Evolutionary conservation across 192 early-diverging fungal species (phyloP), one percentile per base, ranked within the genome.

Genomic region (Chytriomyces sp.): DNA sequence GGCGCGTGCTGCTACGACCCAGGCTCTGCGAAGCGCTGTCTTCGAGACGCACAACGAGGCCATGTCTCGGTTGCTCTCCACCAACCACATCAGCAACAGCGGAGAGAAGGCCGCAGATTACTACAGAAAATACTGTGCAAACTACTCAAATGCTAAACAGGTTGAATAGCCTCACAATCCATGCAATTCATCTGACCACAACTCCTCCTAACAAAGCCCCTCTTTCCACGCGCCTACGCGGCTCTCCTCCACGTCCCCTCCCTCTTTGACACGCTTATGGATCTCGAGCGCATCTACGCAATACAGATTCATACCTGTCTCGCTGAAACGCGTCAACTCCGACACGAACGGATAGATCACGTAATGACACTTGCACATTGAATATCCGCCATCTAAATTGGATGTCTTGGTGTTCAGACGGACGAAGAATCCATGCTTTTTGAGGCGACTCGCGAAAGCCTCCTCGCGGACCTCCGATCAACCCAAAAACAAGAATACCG

Each of bases 231-330:
- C 44, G 44, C 22, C 14, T 49, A 14, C 14, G 44, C 44, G 22
- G 17, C 17, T 49, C 17, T 49, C 44, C 17, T 22, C 17, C 44
- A 49, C n/a, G n/a, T 55, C 26, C 30, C 55, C 10, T 2, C 73
- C 2, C 33, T 78, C 0, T 80, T 81, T 56, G 79, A 81, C 38
- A 71, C 73, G 4, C 38, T 80, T 36, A 67, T 80, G 52, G 54
- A 79, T 14, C 64, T 80, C 3, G 79, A 80, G 37, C 58, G 64
- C 4, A 53, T 37, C 34, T 80, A 80, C 44, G 62, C 73, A 3
- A 31, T 64, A 30, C 62, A 72, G 4, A 37, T 78, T 44, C 55
- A 39, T 5, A 69, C 57, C 4, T 22, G 39, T n/a, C 40, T 63
- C 39, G 52, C 5, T 5, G 39, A 76, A 52, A 56, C 57, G 6